These are phyloP conservation scores for Cucumis cinereus DNA, from an alignment of 306 rosid species.

Conservation along the genomic window DNA sequence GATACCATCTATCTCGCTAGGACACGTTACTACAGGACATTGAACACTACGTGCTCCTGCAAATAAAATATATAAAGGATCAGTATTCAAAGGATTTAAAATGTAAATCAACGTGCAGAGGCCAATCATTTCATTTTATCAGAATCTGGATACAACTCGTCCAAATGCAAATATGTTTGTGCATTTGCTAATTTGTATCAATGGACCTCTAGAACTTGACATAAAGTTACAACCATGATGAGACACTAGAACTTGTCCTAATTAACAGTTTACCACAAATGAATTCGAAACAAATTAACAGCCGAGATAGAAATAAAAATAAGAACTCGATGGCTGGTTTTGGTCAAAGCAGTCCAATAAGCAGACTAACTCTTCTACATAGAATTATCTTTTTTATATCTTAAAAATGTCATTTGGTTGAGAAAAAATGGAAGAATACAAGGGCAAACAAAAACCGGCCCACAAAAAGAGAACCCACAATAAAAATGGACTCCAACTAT, in stretches of 20 bases:
- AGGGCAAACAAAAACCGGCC: too few relatives aligned
- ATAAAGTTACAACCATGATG: not conserved
- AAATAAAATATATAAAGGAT: slow-evolving; percentile 5
- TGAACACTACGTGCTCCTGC: slow-evolving; percentile 36
- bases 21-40: slow-evolving; percentile 26
- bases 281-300: not conserved
- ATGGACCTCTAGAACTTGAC: not conserved
- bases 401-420: too few relatives aligned
- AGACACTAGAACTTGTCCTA: too few relatives aligned
- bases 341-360: not conserved
- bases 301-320: not conserved
- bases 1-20: slow-evolving; percentile 26
- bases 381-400: not conserved
- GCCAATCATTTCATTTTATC: not conserved
- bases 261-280: not conserved
- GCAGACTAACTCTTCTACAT: not conserved
- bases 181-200: not conserved
- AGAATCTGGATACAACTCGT: not conserved
- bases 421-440: too few relatives aligned
- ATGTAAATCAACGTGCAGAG: not conserved
- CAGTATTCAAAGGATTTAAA: not conserved
- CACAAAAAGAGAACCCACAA: too few relatives aligned
- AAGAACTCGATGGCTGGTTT: not conserved
- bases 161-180: not conserved
- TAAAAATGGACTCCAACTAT: too few relatives aligned